Evolutionary conservation across 2,329 filamentous ascomycete genomes (phyloP), one percentile per base, ranked within the genome.

Genomic region (Colletotrichum liriopes): DNA sequence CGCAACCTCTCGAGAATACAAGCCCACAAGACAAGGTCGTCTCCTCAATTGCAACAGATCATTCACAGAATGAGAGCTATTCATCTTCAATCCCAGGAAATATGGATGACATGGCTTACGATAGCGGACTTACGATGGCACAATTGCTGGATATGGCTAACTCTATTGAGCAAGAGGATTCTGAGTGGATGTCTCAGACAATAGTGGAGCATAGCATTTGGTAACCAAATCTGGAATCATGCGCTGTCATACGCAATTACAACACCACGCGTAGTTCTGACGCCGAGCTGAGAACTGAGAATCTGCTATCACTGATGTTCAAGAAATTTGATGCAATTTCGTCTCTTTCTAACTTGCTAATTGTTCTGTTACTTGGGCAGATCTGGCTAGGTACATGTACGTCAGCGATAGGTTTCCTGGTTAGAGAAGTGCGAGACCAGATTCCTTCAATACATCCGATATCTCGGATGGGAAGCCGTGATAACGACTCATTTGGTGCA

Each of bases 101-200:
- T 3, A 65, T 77, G 62, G 78, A 79, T 3, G 78, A 77, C 2
- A 76, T 2, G 74, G 29, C 29, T 32, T 76, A 78, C 43, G 80
- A 80, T 26, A 78, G 81, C 23, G 82, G 82, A 45, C 75, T 87
- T 16, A 85, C 84, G 0, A 82, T 83, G 2, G 84, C 82, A 2
- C 84, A 86, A 62, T 85, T 87, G 49, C 81, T 86, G 73, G 84
- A 84, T 3, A 81, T 87, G 71, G 84, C 85, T 0, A 84, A 87
- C 56, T 85, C 84, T 16, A 86, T 87, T 67, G 85, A 84, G 1
- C 77, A 78, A 3, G 80, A 74, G 60, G 82, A 85, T 41, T 83
- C 83, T 2, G 84, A 86, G 49, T 87, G 85, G 83, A 78, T 87
- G 45, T 85, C 83, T 0, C 84, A 86, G 64, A 82, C 82, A 0